A percentile compares a stretch with the other conserved stretches of the same genome.
These are phyloP conservation scores for Eimeria maxima DNA, from an alignment of 169 alveolate genomes.

Conservation along the genomic window DNA sequence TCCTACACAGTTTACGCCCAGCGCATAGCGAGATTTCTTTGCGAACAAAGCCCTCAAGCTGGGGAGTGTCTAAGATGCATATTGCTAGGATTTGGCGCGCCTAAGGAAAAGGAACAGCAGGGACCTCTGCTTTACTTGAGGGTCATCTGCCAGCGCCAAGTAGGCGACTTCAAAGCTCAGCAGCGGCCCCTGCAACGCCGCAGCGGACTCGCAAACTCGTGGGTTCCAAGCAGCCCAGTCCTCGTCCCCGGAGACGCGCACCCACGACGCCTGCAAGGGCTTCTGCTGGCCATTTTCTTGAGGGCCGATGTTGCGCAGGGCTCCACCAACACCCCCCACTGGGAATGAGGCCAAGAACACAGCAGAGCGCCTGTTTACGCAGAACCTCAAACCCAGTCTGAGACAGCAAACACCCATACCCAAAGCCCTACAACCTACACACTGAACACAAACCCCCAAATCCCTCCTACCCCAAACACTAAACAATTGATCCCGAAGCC, in stretches of 20 bases:
- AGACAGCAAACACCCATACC: neutral
- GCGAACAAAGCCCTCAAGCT: too few relatives aligned
- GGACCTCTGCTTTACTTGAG: neutral
- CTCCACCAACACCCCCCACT: slow-evolving; percentile 1
- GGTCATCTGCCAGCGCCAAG: neutral
- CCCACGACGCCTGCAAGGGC: neutral
- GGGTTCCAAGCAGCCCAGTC: slow-evolving; percentile 61
- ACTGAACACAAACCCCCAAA: neutral
- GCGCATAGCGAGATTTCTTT: too few relatives aligned
- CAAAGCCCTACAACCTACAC: neutral
- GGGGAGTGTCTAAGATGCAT: too few relatives aligned
- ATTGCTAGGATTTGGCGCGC: too few relatives aligned
- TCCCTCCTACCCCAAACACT: neutral
- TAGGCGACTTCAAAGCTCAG: slow-evolving; percentile 14
- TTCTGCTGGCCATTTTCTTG: neutral
- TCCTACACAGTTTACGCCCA: neutral
- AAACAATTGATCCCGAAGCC: neutral
- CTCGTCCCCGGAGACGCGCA: neutral
- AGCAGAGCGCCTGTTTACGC: slow-evolving; percentile 41
- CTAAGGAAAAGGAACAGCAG: neutral
- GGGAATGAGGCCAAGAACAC: neutral
- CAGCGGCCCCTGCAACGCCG: slow-evolving; percentile 14
- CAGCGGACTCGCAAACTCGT: slow-evolving; percentile 9
- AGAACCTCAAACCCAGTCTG: slow-evolving; percentile 37
- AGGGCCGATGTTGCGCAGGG: neutral